Conservation (phyloP, 768 basidiomycete genomes). For the Hydnomerulius pinastri region DNA sequence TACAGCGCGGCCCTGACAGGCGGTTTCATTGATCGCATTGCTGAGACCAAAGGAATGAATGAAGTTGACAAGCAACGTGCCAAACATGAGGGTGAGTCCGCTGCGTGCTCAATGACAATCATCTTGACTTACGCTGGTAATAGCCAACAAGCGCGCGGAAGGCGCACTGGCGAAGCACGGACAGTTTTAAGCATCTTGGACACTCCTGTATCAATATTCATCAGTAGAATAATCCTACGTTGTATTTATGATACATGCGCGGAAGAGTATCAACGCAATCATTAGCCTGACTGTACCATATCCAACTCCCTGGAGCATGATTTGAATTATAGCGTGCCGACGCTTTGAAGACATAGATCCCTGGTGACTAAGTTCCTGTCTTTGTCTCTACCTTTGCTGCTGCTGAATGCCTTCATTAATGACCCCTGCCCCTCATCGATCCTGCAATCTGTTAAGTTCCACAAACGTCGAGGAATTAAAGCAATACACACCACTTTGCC, state of each 20-base stretch:
- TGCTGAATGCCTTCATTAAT: slow-evolving; percentile 74
- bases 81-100: slow-evolving; percentile 24
- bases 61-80: slow-evolving; percentile 15
- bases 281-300: slow-evolving; percentile 1
- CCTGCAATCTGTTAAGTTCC: slow-evolving; percentile 47
- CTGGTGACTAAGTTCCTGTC: slow-evolving; percentile 70
- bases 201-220: not conserved
- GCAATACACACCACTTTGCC: slow-evolving; percentile 69
- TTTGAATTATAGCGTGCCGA: slow-evolving; percentile 55
- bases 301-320: not conserved
- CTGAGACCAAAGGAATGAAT: slow-evolving; percentile 28
- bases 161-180: slow-evolving; percentile 13
- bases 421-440: slow-evolving; percentile 81
- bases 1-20: slow-evolving; percentile 28
- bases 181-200: slow-evolving; percentile 13
- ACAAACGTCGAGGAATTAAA: not conserved
- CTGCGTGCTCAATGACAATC: no score
- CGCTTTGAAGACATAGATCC: slow-evolving; percentile 72
- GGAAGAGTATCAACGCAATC: not conserved
- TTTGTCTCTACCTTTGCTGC: slow-evolving; percentile 70
- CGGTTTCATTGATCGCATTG: slow-evolving; percentile 24
- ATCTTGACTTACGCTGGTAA: not conserved
- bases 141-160: slow-evolving; percentile 17
- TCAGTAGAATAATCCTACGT: not conserved
- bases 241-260: not conserved